A percentile compares a stretch with the other conserved stretches of the same genome.
Evolutionary conservation across 208 protist species (phyloP).

Genomic region (Leishmania mexicana): DNA sequence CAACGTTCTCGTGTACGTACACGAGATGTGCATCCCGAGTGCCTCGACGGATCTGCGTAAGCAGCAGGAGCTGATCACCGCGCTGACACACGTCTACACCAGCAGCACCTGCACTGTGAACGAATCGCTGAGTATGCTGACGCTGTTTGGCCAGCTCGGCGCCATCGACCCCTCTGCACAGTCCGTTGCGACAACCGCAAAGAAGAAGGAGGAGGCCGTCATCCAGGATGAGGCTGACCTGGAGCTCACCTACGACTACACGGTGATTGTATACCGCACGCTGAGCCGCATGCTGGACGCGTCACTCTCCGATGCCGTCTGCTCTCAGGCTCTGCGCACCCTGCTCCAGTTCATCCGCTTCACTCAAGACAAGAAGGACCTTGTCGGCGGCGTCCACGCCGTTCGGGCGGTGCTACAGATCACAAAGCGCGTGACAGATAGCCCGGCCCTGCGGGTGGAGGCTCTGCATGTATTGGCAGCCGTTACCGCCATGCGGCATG

Average conservation of each 20-base stretch:
- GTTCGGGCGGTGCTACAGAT: conserved; percentile 84
- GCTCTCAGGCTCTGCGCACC: conserved; percentile 80
- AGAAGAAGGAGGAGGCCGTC: conserved; percentile 71
- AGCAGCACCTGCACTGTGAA: conserved; percentile 56
- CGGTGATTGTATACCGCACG: conserved; percentile 90
- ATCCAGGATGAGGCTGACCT: conserved; percentile 86
- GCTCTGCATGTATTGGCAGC: conserved; percentile 83
- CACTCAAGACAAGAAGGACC: conserved; percentile 81
- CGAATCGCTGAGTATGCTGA: conserved; percentile 77
- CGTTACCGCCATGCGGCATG: conserved; percentile 82
- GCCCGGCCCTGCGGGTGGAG: conserved; percentile 79
- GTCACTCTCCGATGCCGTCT: conserved; percentile 82
- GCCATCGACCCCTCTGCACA: conserved; percentile 81
- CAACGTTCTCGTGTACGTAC: conserved; percentile 79
- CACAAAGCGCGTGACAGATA: conserved; percentile 74
- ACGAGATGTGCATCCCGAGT: conserved; percentile 63
- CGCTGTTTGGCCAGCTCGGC: conserved; percentile 88
- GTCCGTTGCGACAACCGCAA: conserved; percentile 39
- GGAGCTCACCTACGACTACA: conserved; percentile 92
- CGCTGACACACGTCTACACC: conserved; percentile 79
- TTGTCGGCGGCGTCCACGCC: conserved; percentile 83
- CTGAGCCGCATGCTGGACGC: conserved; percentile 87
- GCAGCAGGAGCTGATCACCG: conserved; percentile 74
- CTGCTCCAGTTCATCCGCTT: conserved; percentile 86
- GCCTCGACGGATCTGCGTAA: conserved; percentile 41